Conservation (phyloP, 2,329 filamentous ascomycete genomes). For the Amauroascus verrucosus region DNA sequence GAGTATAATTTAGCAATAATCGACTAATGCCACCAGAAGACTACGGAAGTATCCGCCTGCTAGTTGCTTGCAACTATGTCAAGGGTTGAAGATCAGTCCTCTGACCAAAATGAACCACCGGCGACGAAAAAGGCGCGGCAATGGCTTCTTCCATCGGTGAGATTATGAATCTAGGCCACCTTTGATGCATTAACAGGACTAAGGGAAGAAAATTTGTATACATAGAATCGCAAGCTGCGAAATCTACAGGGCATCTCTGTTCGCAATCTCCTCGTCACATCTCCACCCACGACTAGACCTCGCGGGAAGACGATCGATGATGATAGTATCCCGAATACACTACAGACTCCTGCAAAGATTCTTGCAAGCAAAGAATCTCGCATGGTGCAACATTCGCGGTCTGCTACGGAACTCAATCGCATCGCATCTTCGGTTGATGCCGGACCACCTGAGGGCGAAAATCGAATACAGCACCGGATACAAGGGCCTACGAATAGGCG, state of each 20-base stretch:
- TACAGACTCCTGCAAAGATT: slow-evolving; percentile 59
- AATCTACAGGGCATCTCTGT: slow-evolving; percentile 80
- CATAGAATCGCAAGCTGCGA: slow-evolving; percentile 78
- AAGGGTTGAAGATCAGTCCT: not conserved
- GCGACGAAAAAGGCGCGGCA: slow-evolving; percentile 36
- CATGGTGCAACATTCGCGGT: slow-evolving; percentile 48
- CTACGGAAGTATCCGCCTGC: not conserved
- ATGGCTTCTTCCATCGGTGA: slow-evolving; percentile 45
- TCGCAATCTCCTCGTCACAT: slow-evolving; percentile 67
- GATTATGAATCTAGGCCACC: slow-evolving; percentile 9
- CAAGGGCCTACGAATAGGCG: slow-evolving; percentile 23
- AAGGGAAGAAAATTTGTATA: not conserved
- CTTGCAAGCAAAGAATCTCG: slow-evolving; percentile 42
- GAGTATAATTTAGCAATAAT: not conserved
- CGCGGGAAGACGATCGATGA: slow-evolving; percentile 61
- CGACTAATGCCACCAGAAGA: not conserved
- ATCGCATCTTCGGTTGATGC: slow-evolving; percentile 13
- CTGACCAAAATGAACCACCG: slow-evolving; percentile 20
- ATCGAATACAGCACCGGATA: slow-evolving; percentile 13
- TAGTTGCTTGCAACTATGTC: slow-evolving; percentile 9
- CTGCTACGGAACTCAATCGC: slow-evolving; percentile 45
- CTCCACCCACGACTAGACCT: slow-evolving; percentile 36
- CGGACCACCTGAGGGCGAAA: not conserved
- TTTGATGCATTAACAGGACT: not conserved
- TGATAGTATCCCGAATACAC: slow-evolving; percentile 57